A percentile compares a stretch with the other conserved stretches of the same genome.
Conservation (phyloP, 768 basidiomycete species). For the Kwoniella mangroviensis region DNA sequence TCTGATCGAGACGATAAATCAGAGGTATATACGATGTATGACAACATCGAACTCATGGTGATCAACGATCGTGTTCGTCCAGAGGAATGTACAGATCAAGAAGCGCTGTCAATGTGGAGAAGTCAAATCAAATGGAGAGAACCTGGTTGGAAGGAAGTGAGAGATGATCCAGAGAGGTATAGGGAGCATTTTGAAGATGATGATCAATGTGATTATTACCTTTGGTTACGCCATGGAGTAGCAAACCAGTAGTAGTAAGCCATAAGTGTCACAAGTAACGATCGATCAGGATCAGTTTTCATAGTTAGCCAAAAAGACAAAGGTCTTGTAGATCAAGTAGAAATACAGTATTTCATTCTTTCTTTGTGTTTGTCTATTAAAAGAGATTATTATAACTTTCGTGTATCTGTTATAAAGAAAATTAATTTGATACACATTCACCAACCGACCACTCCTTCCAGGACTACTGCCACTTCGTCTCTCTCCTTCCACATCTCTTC, state of each 20-base stretch:
- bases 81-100: neutral
- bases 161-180: neutral
- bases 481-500: too few relatives aligned
- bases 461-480: neutral
- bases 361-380: neutral
- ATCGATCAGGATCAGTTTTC: too few relatives aligned
- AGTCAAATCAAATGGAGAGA: neutral
- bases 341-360: slow-evolving; percentile 1
- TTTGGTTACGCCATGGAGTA: neutral
- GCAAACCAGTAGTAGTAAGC: too few relatives aligned
- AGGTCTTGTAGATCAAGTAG: too few relatives aligned
- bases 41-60: neutral
- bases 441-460: too few relatives aligned
- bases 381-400: neutral
- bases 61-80: neutral
- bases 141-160: neutral
- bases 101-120: neutral
- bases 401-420: neutral
- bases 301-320: too few relatives aligned
- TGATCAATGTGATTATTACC: neutral
- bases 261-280: too few relatives aligned
- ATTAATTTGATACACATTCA: neutral
- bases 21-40: too few relatives aligned
- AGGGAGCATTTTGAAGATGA: neutral
- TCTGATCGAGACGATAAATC: too few relatives aligned